Percentiles rank a stretch among this genome's conserved stretches.
Evolutionary conservation across 2,329 filamentous ascomycete genomes (phyloP).

Genomic region (Cladophialophora exuberans): DNA sequence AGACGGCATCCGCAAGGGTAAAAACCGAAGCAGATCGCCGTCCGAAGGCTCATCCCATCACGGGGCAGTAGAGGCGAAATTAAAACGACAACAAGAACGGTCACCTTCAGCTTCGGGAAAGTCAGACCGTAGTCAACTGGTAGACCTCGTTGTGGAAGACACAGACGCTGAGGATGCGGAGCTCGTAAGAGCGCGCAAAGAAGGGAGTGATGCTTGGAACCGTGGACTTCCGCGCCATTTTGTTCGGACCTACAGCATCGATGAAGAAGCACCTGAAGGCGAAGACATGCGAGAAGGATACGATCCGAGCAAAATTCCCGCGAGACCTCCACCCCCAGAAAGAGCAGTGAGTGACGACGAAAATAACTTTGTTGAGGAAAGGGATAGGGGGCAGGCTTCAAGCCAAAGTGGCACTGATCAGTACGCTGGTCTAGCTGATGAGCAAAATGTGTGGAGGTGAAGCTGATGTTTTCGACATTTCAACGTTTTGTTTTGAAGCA

Average conservation of each 20-base stretch:
- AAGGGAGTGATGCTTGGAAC: conserved; percentile 65
- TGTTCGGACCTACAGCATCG: conserved; percentile 32
- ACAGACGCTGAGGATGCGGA: conserved; percentile 64
- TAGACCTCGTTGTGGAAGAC: conserved; percentile 70
- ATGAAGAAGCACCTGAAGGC: conserved; percentile 25
- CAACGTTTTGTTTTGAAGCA: not conserved
- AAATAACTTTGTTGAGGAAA: conserved; percentile 20
- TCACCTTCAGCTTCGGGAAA: conserved; percentile 55
- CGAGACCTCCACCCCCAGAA: conserved; percentile 32
- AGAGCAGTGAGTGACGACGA: conserved; percentile 33
- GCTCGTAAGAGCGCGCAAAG: conserved; percentile 63
- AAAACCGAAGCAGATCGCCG: conserved; percentile 33
- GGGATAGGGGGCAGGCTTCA: conserved; percentile 2
- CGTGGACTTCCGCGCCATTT: conserved; percentile 39
- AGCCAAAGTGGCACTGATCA: conserved; percentile 9
- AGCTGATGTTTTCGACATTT: not conserved
- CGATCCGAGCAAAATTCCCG: conserved; percentile 30
- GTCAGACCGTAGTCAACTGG: conserved; percentile 59
- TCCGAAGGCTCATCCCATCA: conserved; percentile 35
- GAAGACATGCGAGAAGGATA: conserved; percentile 33
- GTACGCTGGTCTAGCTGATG: conserved; percentile 28
- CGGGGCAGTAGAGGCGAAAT: conserved; percentile 29
- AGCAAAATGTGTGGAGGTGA: conserved; percentile 31
- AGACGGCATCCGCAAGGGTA: conserved; percentile 44
- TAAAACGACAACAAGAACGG: conserved; percentile 35